Evolutionary conservation across 306 rosid genomes (phyloP).

Genomic region (Acacia crassicarpa): DNA sequence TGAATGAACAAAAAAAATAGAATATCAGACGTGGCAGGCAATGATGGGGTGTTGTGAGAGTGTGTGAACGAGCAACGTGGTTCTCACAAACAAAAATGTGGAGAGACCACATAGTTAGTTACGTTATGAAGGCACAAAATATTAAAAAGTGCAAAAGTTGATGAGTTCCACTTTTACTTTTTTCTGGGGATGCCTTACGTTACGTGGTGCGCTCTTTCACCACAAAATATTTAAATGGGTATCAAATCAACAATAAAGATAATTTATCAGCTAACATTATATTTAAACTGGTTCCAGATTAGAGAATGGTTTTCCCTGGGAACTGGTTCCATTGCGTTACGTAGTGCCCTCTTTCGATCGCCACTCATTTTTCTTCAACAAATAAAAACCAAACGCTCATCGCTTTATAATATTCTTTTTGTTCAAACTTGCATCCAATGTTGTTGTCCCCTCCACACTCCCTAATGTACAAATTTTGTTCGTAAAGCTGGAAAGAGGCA

Average conservation of each 20-base stretch:
- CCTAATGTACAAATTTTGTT: no score
- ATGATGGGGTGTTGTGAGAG: background rate
- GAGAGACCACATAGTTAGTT: background rate
- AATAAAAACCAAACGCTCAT: background rate
- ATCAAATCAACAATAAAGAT: no score
- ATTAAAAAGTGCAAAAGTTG: constrained; percentile 30
- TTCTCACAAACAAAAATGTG: constrained; percentile 24
- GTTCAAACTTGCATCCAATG: no score
- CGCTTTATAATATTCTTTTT: background rate
- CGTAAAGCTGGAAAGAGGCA: no score
- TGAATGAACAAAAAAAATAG: background rate
- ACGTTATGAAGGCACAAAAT: background rate
- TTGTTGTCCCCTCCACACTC: no score
- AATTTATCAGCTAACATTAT: no score
- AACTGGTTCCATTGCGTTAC: no score
- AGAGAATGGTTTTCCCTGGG: no score
- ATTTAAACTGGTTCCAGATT: no score
- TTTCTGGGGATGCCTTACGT: constrained; percentile 10
- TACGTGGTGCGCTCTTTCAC: constrained; percentile 28
- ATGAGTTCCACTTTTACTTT: background rate
- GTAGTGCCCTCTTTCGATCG: no score
- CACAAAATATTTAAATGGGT: no score
- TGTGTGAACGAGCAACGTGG: constrained; percentile 5
- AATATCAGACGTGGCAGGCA: constrained; percentile 14
- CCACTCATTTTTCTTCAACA: background rate